These are phyloP conservation scores for Lithospermum erythrorhizon DNA, from an alignment of 257 asterid species.

Conservation along the genomic window DNA sequence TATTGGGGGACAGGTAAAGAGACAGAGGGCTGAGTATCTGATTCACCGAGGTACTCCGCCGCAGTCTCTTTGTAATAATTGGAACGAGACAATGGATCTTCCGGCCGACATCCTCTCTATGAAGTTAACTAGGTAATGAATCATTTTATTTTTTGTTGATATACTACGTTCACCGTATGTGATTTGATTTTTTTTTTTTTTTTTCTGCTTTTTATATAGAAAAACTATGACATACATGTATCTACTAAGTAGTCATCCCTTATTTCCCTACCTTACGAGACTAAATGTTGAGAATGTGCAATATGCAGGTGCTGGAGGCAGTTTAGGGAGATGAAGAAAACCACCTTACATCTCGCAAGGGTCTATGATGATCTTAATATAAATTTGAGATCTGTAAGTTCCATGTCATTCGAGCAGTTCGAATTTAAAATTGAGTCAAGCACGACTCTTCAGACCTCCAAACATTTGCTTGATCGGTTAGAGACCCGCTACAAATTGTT, in stretches of 20 bases:
- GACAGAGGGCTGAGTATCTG: constrained; percentile 73
- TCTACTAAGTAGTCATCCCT: too few relatives aligned
- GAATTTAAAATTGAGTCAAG: constrained; percentile 60
- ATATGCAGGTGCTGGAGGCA: constrained; percentile 63
- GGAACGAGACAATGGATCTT: constrained; percentile 38
- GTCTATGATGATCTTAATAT: constrained; percentile 52
- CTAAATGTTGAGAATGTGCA: background rate
- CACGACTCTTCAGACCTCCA: constrained; percentile 46
- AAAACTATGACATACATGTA: too few relatives aligned
- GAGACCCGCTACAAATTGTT: constrained; percentile 54
- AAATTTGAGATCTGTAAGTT: constrained; percentile 47
- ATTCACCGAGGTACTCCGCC: constrained; percentile 63
- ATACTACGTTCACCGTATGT: background rate
- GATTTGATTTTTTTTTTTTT: too few relatives aligned
- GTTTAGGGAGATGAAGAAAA: constrained; percentile 34
- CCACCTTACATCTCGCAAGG: constrained; percentile 50
- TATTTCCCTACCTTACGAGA: too few relatives aligned
- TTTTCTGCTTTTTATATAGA: too few relatives aligned
- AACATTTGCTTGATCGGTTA: constrained; percentile 72
- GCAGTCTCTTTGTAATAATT: constrained; percentile 20
- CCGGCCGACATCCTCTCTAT: constrained; percentile 59
- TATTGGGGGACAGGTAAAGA: constrained; percentile 53
- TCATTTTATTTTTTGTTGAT: background rate
- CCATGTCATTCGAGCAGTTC: constrained; percentile 87
- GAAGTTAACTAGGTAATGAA: constrained; percentile 59